Conservation (phyloP, 176 grass and related monocot genomes). For the Ananas comosus region DNA sequence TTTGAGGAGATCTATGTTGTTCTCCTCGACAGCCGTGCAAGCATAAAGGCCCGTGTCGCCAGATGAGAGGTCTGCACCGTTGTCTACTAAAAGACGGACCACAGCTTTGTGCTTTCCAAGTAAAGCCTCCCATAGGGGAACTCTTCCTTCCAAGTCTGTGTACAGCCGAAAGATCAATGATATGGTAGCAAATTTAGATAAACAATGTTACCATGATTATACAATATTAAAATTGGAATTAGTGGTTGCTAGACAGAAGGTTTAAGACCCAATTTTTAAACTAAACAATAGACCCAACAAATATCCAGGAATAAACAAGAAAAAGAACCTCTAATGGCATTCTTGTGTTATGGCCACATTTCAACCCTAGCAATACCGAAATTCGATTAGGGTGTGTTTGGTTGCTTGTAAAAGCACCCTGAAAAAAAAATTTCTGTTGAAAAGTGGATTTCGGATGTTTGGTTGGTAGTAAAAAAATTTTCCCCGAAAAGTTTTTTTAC, state of each 20-base stretch:
- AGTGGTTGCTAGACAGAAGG: neutral
- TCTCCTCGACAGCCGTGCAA: constrained; percentile 52
- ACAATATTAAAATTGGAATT: neutral
- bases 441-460: too few relatives aligned
- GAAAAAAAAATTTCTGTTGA: too few relatives aligned
- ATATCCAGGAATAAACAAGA: too few relatives aligned
- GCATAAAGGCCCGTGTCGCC: constrained; percentile 49
- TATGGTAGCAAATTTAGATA: constrained; percentile 1
- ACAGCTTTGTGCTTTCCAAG: constrained; percentile 50
- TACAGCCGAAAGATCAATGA: constrained; percentile 10
- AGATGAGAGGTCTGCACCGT: constrained; percentile 49
- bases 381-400: too few relatives aligned
- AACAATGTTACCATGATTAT: neutral
- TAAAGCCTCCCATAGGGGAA: constrained; percentile 79
- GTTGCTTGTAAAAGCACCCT: too few relatives aligned
- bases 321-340: too few relatives aligned
- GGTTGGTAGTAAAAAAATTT: too few relatives aligned
- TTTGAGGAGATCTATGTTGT: constrained; percentile 44
- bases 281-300: too few relatives aligned
- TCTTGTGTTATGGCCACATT: too few relatives aligned
- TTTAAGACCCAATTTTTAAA: too few relatives aligned
- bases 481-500: too few relatives aligned
- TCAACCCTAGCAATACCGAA: too few relatives aligned
- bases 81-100: constrained; percentile 35
- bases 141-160: constrained; percentile 72